Conservation (phyloP, 2,329 filamentous ascomycete genomes). For the Ustulina deusta region DNA sequence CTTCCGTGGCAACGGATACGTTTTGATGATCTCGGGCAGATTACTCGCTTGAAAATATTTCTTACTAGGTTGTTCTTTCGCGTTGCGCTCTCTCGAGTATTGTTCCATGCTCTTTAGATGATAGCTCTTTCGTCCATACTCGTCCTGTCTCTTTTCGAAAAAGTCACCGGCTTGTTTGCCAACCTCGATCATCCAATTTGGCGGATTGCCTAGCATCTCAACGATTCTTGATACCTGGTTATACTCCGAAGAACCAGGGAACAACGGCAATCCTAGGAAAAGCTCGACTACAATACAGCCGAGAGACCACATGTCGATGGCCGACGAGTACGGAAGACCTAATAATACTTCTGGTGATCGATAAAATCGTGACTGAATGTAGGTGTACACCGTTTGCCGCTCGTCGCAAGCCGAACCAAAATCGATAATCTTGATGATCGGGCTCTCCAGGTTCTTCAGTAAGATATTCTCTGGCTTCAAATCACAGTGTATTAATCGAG, state of each 20-base stretch:
- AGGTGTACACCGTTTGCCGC: constrained; percentile 97
- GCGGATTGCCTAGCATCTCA: constrained; percentile 96
- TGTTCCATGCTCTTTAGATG: constrained; percentile 97
- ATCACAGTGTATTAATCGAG: constrained; percentile 96
- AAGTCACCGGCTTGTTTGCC: constrained; percentile 98
- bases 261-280: constrained; percentile 92
- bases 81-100: constrained; percentile 93
- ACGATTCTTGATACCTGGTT: constrained; percentile 98
- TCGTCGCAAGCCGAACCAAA: constrained; percentile 99
- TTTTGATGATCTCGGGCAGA: constrained; percentile 95
- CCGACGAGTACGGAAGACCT: constrained; percentile 96
- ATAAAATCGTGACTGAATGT: constrained; percentile 98
- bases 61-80: constrained; percentile 99
- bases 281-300: constrained; percentile 98
- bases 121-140: constrained; percentile 91
- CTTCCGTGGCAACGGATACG: constrained; percentile 97
- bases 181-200: constrained; percentile 99
- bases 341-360: constrained; percentile 94
- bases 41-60: constrained; percentile 98
- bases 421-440: constrained; percentile 99
- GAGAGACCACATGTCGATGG: constrained; percentile 99
- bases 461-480: constrained; percentile 98
- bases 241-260: constrained; percentile 97
- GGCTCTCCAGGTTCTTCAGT: constrained; percentile 96
- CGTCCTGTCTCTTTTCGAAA: constrained; percentile 91